phyloP scores from a whole-genome alignment of 768 basidiomycete species.

The Tubosaeta sp. region DNA sequence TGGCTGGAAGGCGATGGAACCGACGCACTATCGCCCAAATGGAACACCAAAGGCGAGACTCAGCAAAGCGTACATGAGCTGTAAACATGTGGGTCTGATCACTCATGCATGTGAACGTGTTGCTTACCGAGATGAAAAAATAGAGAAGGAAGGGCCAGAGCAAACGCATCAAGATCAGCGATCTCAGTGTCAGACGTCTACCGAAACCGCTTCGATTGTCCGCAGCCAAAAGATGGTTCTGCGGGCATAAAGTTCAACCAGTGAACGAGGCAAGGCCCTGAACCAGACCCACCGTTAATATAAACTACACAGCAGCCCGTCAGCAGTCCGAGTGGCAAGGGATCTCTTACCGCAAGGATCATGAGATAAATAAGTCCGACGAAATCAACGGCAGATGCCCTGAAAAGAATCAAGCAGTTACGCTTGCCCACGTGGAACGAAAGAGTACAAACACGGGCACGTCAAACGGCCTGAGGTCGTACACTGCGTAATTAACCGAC shows the following conservation, averaged over 20 bases:
- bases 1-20: neutral
- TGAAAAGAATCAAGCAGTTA: slow-evolving; percentile 15
- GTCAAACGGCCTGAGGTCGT: slow-evolving; percentile 56
- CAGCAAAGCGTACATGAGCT: slow-evolving; percentile 58
- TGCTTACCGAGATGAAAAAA: slow-evolving; percentile 38
- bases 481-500: slow-evolving; percentile 45
- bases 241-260: neutral
- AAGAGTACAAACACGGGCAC: slow-evolving; percentile 45
- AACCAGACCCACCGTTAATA: slow-evolving; percentile 22
- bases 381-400: slow-evolving; percentile 50
- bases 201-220: slow-evolving; percentile 37
- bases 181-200: slow-evolving; percentile 33
- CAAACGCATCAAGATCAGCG: slow-evolving; percentile 39
- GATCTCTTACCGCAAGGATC: slow-evolving; percentile 24
- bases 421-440: neutral
- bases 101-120: neutral
- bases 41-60: slow-evolving; percentile 58
- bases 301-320: slow-evolving; percentile 16
- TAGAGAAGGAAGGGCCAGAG: slow-evolving; percentile 37
- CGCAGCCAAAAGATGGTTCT: slow-evolving; percentile 35
- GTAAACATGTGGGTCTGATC: neutral
- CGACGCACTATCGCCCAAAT: slow-evolving; percentile 43
- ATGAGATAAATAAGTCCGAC: slow-evolving; percentile 52
- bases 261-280: neutral
- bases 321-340: neutral